Percentiles rank a stretch among this genome's conserved stretches.
Evolutionary conservation across 2,329 filamentous ascomycete genomes (phyloP).

Genomic region (Verticillium albo-atrum): DNA sequence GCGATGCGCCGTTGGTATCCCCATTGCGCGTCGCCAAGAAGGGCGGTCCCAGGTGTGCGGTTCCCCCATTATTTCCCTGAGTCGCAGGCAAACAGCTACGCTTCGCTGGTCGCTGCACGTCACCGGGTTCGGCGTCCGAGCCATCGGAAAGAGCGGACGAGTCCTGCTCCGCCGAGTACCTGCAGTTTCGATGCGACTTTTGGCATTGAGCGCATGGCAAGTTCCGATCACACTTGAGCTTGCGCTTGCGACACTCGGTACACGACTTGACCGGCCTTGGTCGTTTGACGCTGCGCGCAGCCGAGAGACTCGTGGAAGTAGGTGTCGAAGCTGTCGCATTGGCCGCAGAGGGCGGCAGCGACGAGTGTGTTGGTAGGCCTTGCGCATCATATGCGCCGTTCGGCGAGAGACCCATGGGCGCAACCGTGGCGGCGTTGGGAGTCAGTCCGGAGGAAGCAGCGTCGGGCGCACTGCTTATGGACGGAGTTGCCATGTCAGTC

Average conservation of each 20-base stretch:
- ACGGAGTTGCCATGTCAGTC: neutral
- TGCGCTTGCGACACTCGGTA: conserved; percentile 53
- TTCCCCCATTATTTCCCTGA: conserved; percentile 1
- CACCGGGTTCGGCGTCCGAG: conserved; percentile 35
- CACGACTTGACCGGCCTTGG: conserved; percentile 53
- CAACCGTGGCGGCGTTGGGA: neutral
- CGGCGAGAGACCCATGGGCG: conserved; percentile 1
- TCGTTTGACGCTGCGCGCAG: conserved; percentile 43
- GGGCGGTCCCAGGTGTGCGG: neutral
- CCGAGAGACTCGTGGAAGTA: neutral
- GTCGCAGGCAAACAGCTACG: conserved; percentile 25
- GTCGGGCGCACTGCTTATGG: neutral
- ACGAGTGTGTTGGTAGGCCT: neutral
- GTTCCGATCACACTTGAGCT: conserved; percentile 52
- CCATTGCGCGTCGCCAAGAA: conserved; percentile 17
- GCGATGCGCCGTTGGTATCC: conserved; percentile 22
- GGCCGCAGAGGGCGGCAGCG: neutral
- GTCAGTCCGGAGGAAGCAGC: neutral
- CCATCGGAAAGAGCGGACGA: conserved; percentile 42
- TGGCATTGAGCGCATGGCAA: conserved; percentile 54
- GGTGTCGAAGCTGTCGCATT: neutral
- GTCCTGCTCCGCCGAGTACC: conserved; percentile 46
- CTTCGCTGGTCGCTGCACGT: conserved; percentile 31
- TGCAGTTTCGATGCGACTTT: conserved; percentile 49
- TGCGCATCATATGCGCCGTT: neutral